Evolutionary conservation across 345 rosid genomes (phyloP).

Genomic region (Salix dunnii): DNA sequence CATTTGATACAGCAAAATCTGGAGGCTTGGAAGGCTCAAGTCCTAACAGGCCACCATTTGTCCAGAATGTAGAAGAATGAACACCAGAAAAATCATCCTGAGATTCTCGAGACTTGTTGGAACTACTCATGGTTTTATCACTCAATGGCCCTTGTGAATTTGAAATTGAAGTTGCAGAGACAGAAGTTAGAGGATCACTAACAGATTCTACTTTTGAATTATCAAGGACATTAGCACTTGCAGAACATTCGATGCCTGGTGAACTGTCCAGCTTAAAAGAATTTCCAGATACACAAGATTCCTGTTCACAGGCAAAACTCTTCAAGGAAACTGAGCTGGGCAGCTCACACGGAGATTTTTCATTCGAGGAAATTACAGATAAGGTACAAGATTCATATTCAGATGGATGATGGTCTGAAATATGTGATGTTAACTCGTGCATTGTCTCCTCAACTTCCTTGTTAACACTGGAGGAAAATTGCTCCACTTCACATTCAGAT

Average conservation of each 20-base stretch:
- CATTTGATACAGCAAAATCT: constrained; percentile 56
- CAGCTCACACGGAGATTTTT: constrained; percentile 19
- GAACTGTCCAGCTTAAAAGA: constrained; percentile 37
- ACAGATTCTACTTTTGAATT: constrained; percentile 18
- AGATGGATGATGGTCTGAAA: constrained; percentile 23
- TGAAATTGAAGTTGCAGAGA: constrained; percentile 10
- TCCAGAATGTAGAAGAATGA: constrained; percentile 69
- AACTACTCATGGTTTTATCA: constrained; percentile 16
- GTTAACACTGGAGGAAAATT: constrained; percentile 17
- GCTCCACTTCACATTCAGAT: constrained; percentile 36
- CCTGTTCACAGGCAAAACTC: constrained; percentile 29
- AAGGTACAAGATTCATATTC: constrained; percentile 25
- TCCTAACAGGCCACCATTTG: constrained; percentile 89
- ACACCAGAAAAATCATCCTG: constrained; percentile 31
- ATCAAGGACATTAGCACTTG: constrained; percentile 21
- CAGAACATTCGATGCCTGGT: constrained; percentile 10
- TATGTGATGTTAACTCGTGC: constrained; percentile 5
- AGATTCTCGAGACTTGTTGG: constrained; percentile 36
- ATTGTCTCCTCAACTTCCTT: constrained; percentile 26
- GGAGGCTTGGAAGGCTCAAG: constrained; percentile 92
- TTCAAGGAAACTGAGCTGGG: constrained; percentile 28
- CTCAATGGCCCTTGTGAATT: constrained; percentile 17
- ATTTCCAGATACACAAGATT: constrained; percentile 26
- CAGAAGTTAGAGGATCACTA: not conserved
- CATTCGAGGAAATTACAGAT: constrained; percentile 21